Evolutionary conservation across 169 alveolate species (phyloP).

Genomic region (Eimeria acervulina): DNA sequence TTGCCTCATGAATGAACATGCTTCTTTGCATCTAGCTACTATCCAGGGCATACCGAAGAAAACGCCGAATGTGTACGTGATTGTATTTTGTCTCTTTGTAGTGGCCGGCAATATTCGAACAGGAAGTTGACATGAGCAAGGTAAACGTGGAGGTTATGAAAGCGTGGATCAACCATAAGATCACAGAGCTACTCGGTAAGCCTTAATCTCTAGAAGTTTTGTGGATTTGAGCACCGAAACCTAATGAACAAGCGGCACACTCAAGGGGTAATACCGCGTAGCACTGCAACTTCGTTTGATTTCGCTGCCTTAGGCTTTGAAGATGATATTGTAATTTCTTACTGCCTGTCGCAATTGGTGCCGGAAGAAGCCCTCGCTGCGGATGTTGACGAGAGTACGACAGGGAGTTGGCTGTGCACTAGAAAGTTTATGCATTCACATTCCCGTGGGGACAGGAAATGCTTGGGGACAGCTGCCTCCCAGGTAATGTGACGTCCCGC

Average conservation of each 20-base stretch:
- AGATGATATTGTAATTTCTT: constrained; percentile 84
- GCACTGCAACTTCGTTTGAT: neutral
- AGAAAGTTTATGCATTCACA: neutral
- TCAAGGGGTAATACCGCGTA: neutral
- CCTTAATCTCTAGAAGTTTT: neutral
- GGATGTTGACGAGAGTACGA: constrained; percentile 76
- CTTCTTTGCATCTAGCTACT: neutral
- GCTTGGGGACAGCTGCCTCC: neutral
- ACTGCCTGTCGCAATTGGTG: constrained; percentile 82
- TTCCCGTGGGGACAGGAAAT: neutral
- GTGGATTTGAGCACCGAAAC: neutral
- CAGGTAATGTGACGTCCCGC: neutral
- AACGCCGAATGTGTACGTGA: neutral
- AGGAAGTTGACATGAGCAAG: constrained; percentile 84
- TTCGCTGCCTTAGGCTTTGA: constrained; percentile 74
- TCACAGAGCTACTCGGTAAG: constrained; percentile 84
- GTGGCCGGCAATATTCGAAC: constrained; percentile 85
- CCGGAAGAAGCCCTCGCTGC: constrained; percentile 83
- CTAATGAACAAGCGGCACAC: neutral
- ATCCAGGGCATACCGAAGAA: neutral
- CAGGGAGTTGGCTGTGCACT: neutral
- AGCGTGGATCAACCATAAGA: constrained; percentile 83
- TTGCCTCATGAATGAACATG: neutral
- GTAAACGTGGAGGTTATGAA: constrained; percentile 84
- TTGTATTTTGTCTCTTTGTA: neutral